phyloP scores from a whole-genome alignment of 202 grass and related monocot genomes.

The Zizania palustris region DNA sequence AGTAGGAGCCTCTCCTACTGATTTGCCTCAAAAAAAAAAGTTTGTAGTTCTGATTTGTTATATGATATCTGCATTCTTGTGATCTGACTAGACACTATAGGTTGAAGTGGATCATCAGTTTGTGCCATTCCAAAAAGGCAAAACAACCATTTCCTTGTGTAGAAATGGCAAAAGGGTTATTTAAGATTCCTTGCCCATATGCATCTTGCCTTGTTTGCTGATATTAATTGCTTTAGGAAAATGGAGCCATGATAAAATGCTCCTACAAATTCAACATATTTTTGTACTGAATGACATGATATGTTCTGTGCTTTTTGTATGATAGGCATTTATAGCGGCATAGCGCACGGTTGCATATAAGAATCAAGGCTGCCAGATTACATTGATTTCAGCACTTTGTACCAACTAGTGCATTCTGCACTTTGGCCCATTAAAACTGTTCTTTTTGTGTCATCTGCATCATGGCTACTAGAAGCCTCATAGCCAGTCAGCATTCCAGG shows the following conservation, averaged over 20 bases:
- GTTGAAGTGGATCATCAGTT: neutral
- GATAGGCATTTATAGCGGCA: neutral
- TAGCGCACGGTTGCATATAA: neutral
- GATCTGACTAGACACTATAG: neutral
- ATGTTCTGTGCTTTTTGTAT: neutral
- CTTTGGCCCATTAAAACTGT: neutral
- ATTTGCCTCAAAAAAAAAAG: no score
- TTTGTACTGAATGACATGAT: neutral
- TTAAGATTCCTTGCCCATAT: neutral
- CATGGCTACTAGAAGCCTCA: no score
- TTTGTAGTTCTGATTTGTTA: neutral
- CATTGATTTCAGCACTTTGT: constrained; percentile 3
- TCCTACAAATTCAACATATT: neutral
- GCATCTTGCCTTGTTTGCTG: neutral
- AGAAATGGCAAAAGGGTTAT: neutral
- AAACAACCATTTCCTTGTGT: constrained; percentile 6
- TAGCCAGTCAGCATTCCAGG: neutral
- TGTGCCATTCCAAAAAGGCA: constrained; percentile 7
- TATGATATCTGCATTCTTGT: neutral
- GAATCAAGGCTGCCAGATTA: neutral
- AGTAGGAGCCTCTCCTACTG: no score
- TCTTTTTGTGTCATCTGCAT: no score
- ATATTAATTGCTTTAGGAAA: neutral
- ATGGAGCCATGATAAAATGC: neutral
- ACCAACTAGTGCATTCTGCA: neutral